Base-by-base conservation (phyloP, 495 filamentous ascomycete genomes). In the Usnea hakonensis region DNA sequence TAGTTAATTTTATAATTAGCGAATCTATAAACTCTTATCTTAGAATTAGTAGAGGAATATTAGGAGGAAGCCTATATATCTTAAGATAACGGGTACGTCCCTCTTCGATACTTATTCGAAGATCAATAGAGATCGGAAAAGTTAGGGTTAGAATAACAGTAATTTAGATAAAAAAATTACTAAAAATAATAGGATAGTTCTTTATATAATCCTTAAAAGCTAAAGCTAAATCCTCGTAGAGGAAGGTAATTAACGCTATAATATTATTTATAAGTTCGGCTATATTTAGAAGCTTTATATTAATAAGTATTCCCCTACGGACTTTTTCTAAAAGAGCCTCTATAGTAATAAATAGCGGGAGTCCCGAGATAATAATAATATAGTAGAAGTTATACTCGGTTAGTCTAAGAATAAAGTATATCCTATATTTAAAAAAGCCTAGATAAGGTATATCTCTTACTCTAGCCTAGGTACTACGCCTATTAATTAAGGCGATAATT, bases 201-300 rank as follows among this genome's bases (percentile, higher is more conserved):
- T 53, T 50, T 13, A 60, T 60, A 44, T 57, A 33, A 19, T 44
- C 23, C 6, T 59, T 60, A 13, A 61, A 62, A 5, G 23, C 57
- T 2, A 50, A 14, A 2, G 68, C 68, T 4, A 26, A 36, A 17
- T 41, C n/a, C 32, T 65, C 62, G 10, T 59, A 30, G 0, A 65
- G 26, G 53, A 70, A 70, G 1, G 63, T 68, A 0, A 70, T 44
- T 19, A 65, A 21, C 0, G 65, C 68, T 1, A 63, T 50, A 4
- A 44, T 57, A 4, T 13, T n/a, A 9, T 57, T 60, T 5, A 38
- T 55, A 4, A 65, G 58, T 4, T 37, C 33, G 2, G n/a, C n/a
- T 2, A 60, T 65, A 16, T 67, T 35, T 2, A 67, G 56, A 30
- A 67, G 44, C 28, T 55, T 61, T 0, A 43, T 43, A 19, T 65